Percentiles rank a stretch among this genome's conserved stretches.
These are phyloP conservation scores for Kwoniella sp. DNA, from an alignment of 768 basidiomycete genomes.

Conservation along the genomic window DNA sequence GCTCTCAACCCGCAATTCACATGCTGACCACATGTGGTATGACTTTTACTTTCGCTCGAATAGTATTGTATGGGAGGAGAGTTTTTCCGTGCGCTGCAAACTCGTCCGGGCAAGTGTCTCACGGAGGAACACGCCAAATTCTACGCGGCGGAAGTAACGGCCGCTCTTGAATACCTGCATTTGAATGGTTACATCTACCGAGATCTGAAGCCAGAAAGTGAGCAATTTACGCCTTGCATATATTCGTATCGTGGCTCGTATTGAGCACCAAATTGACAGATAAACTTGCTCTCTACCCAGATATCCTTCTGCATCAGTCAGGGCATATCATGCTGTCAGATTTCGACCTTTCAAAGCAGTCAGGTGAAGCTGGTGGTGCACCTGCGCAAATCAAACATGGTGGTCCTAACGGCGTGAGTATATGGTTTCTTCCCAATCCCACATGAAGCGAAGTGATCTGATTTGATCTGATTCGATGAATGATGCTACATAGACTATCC, in stretches of 20 bases:
- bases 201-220: constrained; percentile 99
- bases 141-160: constrained; percentile 97
- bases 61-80: constrained; percentile 99
- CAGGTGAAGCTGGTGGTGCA: constrained; percentile 77
- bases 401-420: constrained; percentile 80
- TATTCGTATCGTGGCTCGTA: background rate
- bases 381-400: constrained; percentile 83
- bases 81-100: constrained; percentile 96
- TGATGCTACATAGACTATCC: constrained; percentile 66
- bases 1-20: too few relatives aligned
- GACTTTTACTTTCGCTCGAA: constrained; percentile 59
- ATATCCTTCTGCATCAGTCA: constrained; percentile 94
- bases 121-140: constrained; percentile 93
- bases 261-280: background rate
- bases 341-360: constrained; percentile 97
- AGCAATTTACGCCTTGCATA: constrained; percentile 52
- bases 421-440: background rate
- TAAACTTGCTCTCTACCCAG: constrained; percentile 58
- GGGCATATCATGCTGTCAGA: constrained; percentile 99
- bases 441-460: too few relatives aligned
- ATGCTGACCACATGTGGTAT: background rate
- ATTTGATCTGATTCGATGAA: too few relatives aligned
- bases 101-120: constrained; percentile 93
- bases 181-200: constrained; percentile 99
- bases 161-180: constrained; percentile 96